Conservation (phyloP, 2,329 filamentous ascomycete genomes). For the Aureobasidium sp. region DNA sequence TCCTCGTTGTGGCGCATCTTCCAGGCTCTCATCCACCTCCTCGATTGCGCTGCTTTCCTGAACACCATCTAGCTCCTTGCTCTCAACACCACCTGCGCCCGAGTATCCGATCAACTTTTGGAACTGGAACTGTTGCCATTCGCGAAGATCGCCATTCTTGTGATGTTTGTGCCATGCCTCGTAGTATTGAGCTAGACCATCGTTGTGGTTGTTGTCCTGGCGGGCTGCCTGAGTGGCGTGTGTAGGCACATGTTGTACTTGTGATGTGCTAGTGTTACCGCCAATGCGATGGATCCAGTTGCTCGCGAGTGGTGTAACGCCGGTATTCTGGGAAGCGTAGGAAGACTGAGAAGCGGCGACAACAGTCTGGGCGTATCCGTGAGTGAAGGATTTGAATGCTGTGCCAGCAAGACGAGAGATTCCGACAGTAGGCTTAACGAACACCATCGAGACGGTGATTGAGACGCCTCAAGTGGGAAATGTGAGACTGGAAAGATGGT, state of each 20-base stretch:
- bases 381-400: slow-evolving; percentile 72
- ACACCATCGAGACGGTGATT: slow-evolving; percentile 75
- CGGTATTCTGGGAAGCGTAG: slow-evolving; percentile 58
- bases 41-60: slow-evolving; percentile 28
- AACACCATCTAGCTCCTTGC: slow-evolving; percentile 26
- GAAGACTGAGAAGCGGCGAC: slow-evolving; percentile 87
- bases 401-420: slow-evolving; percentile 79
- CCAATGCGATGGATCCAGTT: slow-evolving; percentile 40
- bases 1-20: slow-evolving; percentile 21
- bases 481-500: slow-evolving; percentile 4
- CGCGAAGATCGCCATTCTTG: slow-evolving; percentile 56
- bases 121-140: slow-evolving; percentile 90
- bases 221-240: slow-evolving; percentile 29
- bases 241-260: slow-evolving; percentile 21
- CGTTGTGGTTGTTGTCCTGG: slow-evolving; percentile 26
- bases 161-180: slow-evolving; percentile 80
- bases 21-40: slow-evolving; percentile 28
- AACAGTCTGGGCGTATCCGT: slow-evolving; percentile 96
- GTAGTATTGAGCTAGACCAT: slow-evolving; percentile 79
- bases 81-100: slow-evolving; percentile 17
- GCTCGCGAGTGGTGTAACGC: slow-evolving; percentile 44
- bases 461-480: slow-evolving; percentile 50
- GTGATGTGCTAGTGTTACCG: slow-evolving; percentile 25
- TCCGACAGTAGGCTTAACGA: slow-evolving; percentile 60
- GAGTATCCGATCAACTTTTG: slow-evolving; percentile 78